These are phyloP conservation scores for Lachancea sp. DNA, from an alignment of 805 yeast species.

Conservation along the genomic window DNA sequence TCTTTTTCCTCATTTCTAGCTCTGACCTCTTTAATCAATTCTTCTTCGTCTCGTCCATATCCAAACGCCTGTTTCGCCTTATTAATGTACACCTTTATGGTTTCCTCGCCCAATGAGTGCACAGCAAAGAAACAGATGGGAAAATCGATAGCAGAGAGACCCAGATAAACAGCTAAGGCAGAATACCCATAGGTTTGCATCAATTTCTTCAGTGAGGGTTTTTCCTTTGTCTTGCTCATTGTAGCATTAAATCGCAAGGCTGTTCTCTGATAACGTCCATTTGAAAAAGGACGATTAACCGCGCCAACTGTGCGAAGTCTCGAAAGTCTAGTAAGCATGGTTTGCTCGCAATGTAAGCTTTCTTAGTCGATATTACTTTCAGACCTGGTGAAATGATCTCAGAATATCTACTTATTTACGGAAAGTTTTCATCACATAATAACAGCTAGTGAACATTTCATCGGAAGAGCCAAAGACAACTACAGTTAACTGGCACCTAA, in stretches of 20 bases:
- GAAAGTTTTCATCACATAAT: too few species aligned
- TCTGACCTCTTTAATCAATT: conserved; percentile 34
- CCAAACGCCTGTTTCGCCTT: conserved; percentile 58
- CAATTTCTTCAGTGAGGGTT: conserved; percentile 46
- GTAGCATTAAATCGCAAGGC: conserved; percentile 3
- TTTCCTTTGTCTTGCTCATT: conserved; percentile 12
- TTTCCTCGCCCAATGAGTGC: conserved; percentile 81
- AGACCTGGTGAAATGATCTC: too few species aligned
- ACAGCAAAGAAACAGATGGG: conserved; percentile 80
- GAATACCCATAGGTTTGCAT: conserved; percentile 86
- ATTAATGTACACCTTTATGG: conserved; percentile 61
- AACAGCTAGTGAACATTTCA: too few species aligned
- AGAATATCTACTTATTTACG: too few species aligned
- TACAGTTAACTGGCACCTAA: too few species aligned
- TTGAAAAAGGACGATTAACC: background rate
- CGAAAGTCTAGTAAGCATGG: background rate
- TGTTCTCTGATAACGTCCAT: background rate
- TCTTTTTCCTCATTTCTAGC: conserved; percentile 25
- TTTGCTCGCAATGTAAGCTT: too few species aligned
- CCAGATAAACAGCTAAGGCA: conserved; percentile 79
- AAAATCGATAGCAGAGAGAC: conserved; percentile 65
- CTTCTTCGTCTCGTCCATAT: conserved; percentile 44
- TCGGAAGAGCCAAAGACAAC: too few species aligned
- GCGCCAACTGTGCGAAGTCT: background rate
- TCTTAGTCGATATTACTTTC: too few species aligned